Evolutionary conservation across 768 basidiomycete species (phyloP), one percentile per base, ranked within the genome.

Genomic region (Phylloporus scabripes): DNA sequence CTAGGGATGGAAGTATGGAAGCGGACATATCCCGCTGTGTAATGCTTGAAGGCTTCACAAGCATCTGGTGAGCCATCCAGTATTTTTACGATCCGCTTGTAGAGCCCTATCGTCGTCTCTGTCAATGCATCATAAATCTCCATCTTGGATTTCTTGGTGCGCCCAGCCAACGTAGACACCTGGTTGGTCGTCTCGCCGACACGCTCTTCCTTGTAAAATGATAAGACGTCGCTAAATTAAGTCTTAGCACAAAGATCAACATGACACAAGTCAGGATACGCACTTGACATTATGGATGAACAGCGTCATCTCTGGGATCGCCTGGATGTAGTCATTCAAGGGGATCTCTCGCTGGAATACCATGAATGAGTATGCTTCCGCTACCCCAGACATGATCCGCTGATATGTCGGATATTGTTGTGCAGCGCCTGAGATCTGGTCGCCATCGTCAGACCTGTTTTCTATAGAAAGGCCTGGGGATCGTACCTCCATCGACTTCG

Each of bases 151-250:
- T 47, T 41, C 3, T 55, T 49, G 3, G 54, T 48, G 23, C 52
- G 58, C 10, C 53, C 50, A 0, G 72, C 71, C 0, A 66, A 47
- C 14, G 60, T 51, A 0, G 73, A 71, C 29, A 73, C 54, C 23
- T 60, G 67, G 48, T 73, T 74, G 31, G 63, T 60, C 5, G 52
- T 49, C 45, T 74, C 74, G 2, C 63, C 66, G 0, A 46, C 60
- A 1, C 60, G 46, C 44, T 74, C 73, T 60, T 75, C 74, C 49
- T 74, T 66, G 49, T 74, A 70, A 46, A 74, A 74, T 0, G 68
- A 73, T 1, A 73, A 53, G 24, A 74, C 55, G 31, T 75, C 72
- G 48, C 72, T 74, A 20, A 34, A 59, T 26, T 3, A 21, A 1
- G 15, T 15, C 7, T 10, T 5, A 38, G n/a, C 26, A 12, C 28